These are phyloP conservation scores for Cytospora piceae DNA, from an alignment of 2,329 filamentous ascomycete genomes.

Conservation along the genomic window DNA sequence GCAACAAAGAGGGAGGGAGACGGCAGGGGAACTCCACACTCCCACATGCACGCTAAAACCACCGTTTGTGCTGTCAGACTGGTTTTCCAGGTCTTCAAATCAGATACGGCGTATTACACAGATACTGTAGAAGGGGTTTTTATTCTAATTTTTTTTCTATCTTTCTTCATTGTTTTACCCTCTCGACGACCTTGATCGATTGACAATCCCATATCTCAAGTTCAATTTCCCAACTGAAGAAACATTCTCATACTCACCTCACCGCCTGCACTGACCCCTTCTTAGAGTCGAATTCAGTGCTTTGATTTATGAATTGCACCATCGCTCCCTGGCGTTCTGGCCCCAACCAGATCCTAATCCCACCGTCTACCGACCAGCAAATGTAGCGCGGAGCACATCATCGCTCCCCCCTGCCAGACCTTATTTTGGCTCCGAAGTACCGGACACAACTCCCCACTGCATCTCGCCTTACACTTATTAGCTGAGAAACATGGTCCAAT, in stretches of 20 bases:
- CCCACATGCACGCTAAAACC: neutral
- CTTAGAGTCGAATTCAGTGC: conserved; percentile 5
- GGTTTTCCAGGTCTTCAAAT: neutral
- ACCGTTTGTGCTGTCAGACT: neutral
- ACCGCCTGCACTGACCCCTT: neutral
- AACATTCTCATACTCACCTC: neutral
- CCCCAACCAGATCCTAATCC: conserved; percentile 12
- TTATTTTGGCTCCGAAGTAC: conserved; percentile 16
- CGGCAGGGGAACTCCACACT: neutral
- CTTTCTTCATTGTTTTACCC: too few relatives aligned
- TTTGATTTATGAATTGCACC: conserved; percentile 16
- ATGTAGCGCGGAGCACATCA: conserved; percentile 22
- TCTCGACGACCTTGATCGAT: too few relatives aligned
- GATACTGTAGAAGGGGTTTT: too few relatives aligned
- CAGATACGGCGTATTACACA: neutral
- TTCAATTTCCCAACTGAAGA: too few relatives aligned
- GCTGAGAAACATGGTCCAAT: neutral
- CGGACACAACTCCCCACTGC: conserved; percentile 11
- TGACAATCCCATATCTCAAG: too few relatives aligned
- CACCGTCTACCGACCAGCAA: neutral
- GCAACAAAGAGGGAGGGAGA: neutral
- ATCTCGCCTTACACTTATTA: conserved; percentile 11
- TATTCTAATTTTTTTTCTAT: too few relatives aligned
- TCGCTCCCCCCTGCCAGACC: conserved; percentile 18
- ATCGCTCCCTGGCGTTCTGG: conserved; percentile 2